These are phyloP conservation scores for Apiotrichum siamense DNA, from an alignment of 1,284 basidiomycete genomes.

Conservation along the genomic window DNA sequence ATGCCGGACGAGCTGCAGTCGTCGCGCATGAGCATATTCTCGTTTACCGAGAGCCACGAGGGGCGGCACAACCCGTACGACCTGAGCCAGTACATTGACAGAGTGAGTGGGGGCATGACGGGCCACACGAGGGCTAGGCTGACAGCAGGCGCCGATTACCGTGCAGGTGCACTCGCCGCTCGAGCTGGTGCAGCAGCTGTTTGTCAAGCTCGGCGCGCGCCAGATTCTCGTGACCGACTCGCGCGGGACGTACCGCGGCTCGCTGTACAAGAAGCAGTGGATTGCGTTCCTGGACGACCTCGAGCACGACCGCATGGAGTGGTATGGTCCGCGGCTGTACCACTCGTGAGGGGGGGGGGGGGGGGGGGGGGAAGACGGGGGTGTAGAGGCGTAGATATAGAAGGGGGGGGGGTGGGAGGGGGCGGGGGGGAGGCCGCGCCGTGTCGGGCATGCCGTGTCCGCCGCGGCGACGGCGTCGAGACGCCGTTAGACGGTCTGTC, in stretches of 20 bases:
- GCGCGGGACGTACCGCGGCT: constrained; percentile 76
- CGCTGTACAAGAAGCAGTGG: constrained; percentile 92
- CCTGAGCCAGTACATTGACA: constrained; percentile 83
- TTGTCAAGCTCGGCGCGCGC: constrained; percentile 83
- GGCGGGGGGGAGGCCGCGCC: no score
- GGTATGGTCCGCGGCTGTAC: not conserved
- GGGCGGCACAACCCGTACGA: constrained; percentile 62
- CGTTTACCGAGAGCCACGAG: constrained; percentile 37
- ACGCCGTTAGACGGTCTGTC: no score
- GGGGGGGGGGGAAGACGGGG: not conserved
- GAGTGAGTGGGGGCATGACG: constrained; percentile 52
- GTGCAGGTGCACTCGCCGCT: constrained; percentile 75
- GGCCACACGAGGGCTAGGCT: no score
- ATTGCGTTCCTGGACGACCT: constrained; percentile 70
- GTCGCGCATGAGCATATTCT: constrained; percentile 33
- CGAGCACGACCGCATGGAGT: constrained; percentile 49
- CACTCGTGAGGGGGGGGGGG: not conserved
- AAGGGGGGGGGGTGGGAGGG: no score
- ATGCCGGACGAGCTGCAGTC: constrained; percentile 43
- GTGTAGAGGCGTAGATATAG: no score
- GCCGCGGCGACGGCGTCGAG: no score
- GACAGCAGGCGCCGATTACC: constrained; percentile 68
- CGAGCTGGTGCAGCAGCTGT: constrained; percentile 84
- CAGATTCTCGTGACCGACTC: constrained; percentile 79
- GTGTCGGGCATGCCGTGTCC: no score